Percentiles rank a stretch among this genome's conserved stretches.
phyloP scores from a whole-genome alignment of 768 basidiomycete species.

The Pholiota microspora region DNA sequence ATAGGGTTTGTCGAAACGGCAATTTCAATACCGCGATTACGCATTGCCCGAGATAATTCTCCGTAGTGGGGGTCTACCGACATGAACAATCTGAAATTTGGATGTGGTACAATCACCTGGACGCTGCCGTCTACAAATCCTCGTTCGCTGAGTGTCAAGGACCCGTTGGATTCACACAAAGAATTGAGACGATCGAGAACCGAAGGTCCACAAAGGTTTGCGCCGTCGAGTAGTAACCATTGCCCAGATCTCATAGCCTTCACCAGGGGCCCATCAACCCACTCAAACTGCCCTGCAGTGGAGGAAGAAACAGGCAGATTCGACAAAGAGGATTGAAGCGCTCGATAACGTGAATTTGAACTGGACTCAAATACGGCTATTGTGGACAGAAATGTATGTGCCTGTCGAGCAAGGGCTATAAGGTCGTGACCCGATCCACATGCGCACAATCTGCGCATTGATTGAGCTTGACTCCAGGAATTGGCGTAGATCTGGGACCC shows the following conservation, averaged over 20 bases:
- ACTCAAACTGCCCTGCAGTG: slow-evolving; percentile 70
- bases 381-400: slow-evolving; percentile 12
- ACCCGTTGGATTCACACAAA: slow-evolving; percentile 85
- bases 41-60: slow-evolving; percentile 96
- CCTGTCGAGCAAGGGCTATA: slow-evolving; percentile 1
- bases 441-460: slow-evolving; percentile 15
- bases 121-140: slow-evolving; percentile 79
- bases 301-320: slow-evolving; percentile 20
- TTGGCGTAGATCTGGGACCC: slow-evolving; percentile 25
- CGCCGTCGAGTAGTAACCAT: slow-evolving; percentile 90
- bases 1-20: slow-evolving; percentile 38
- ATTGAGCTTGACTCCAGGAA: slow-evolving; percentile 9
- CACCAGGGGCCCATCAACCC: slow-evolving; percentile 93
- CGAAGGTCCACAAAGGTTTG: slow-evolving; percentile 93
- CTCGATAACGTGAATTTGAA: slow-evolving; percentile 7
- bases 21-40: slow-evolving; percentile 93
- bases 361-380: slow-evolving; percentile 17
- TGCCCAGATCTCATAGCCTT: slow-evolving; percentile 81
- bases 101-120: slow-evolving; percentile 77
- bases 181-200: slow-evolving; percentile 97
- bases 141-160: slow-evolving; percentile 83
- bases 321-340: slow-evolving; percentile 18
- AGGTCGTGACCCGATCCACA: slow-evolving; percentile 2
- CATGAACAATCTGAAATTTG: slow-evolving; percentile 92
- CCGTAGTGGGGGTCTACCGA: slow-evolving; percentile 87